phyloP scores from a whole-genome alignment of 495 filamentous ascomycete genomes.

The Aspergillus olivimuriae region DNA sequence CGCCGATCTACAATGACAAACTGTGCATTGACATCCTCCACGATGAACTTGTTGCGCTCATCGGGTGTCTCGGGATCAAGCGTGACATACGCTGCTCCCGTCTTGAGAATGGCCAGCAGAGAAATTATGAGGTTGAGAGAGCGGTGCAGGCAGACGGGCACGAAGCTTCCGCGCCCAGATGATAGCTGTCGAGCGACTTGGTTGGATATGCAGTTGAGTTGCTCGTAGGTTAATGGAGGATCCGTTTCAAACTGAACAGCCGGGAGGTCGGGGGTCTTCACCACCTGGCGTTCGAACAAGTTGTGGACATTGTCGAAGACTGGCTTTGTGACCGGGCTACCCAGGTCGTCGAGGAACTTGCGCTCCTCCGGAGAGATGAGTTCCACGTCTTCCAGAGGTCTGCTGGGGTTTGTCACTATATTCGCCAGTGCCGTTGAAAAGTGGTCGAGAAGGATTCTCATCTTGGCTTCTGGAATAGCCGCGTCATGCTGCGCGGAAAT shows the following conservation, averaged over 20 bases:
- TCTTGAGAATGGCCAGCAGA: background rate
- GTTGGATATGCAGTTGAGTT: background rate
- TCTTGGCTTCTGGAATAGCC: too few relatives aligned
- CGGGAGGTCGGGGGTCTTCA: background rate
- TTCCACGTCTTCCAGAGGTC: too few relatives aligned
- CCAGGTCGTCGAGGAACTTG: too few relatives aligned
- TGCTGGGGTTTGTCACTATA: too few relatives aligned
- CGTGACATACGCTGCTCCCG: background rate
- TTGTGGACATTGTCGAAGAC: too few relatives aligned
- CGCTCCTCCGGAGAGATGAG: too few relatives aligned
- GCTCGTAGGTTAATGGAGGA: slow-evolving; percentile 2
- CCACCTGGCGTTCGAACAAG: slow-evolving; percentile 3
- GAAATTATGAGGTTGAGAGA: background rate
- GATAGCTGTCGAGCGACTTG: background rate
- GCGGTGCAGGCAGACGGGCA: slow-evolving; percentile 1
- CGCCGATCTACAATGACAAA: too few relatives aligned
- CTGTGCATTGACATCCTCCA: background rate
- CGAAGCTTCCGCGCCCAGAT: background rate
- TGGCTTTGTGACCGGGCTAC: too few relatives aligned
- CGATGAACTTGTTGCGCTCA: background rate
- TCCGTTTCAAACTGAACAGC: slow-evolving; percentile 9
- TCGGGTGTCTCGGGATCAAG: background rate
- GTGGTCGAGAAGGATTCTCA: too few relatives aligned
- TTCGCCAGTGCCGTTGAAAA: too few relatives aligned
- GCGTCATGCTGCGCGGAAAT: too few relatives aligned